Conservation (phyloP, 345 rosid genomes). For the Moricandia moricandioides region DNA sequence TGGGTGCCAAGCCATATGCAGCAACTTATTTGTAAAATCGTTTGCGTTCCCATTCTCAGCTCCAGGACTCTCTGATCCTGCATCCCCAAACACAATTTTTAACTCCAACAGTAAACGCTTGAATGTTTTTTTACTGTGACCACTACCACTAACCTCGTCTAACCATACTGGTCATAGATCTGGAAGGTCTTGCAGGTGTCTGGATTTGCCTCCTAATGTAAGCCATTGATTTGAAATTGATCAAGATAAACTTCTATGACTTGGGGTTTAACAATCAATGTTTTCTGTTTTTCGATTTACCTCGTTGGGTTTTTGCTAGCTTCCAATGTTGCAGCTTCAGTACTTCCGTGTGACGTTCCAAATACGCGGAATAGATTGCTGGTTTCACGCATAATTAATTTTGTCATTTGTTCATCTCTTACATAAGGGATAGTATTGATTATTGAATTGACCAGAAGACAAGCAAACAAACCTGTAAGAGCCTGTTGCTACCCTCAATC, state of each 20-base stretch:
- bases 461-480: constrained; percentile 76
- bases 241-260: neutral
- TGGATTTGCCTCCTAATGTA: constrained; percentile 65
- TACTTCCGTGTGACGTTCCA: constrained; percentile 70
- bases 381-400: constrained; percentile 8
- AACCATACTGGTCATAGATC: constrained; percentile 82
- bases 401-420: neutral
- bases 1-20: constrained; percentile 99
- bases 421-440: neutral
- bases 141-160: constrained; percentile 71
- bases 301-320: constrained; percentile 99
- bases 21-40: constrained; percentile 89
- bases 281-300: constrained; percentile 39
- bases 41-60: constrained; percentile 88
- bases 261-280: neutral
- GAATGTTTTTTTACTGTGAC: neutral
- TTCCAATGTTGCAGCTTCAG: constrained; percentile 92
- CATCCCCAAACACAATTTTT: constrained; percentile 32
- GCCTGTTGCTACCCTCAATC: constrained; percentile 92
- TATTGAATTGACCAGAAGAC: constrained; percentile 18
- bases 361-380: constrained; percentile 98
- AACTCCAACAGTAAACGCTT: neutral
- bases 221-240: constrained; percentile 9
- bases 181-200: constrained; percentile 85
- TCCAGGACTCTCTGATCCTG: constrained; percentile 80